A percentile compares a stretch with the other conserved stretches of the same genome.
phyloP scores from a whole-genome alignment of 2,329 filamentous ascomycete species.

The Truncatella angustata region DNA sequence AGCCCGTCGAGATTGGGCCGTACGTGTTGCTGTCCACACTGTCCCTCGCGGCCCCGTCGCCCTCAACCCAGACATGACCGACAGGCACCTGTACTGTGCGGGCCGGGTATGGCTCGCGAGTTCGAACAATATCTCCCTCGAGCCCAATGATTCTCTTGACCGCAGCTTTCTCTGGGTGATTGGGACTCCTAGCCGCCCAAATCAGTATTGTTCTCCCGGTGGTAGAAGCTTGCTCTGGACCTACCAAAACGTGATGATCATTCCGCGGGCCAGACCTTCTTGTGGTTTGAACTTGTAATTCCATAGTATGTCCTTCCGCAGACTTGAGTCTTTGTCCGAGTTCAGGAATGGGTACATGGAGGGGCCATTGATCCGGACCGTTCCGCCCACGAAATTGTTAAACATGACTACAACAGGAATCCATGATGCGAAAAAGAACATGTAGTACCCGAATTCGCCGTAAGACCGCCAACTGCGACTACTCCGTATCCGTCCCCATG shows the following conservation, averaged over 20 bases:
- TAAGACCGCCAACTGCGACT: conserved; percentile 13
- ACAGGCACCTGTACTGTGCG: conserved; percentile 64
- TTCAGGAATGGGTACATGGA: conserved; percentile 82
- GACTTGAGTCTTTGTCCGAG: conserved; percentile 57
- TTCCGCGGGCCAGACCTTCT: conserved; percentile 62
- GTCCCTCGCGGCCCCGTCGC: conserved; percentile 71
- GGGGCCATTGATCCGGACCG: conserved; percentile 55
- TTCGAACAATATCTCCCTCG: conserved; percentile 73
- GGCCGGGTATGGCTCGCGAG: conserved; percentile 58
- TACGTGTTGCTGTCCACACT: conserved; percentile 87
- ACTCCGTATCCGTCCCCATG: conserved; percentile 32
- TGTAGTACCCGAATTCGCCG: conserved; percentile 39
- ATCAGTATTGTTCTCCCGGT: conserved; percentile 3
- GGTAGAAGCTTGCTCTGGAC: not conserved
- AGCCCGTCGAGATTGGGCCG: conserved; percentile 73
- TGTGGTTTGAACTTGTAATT: conserved; percentile 59
- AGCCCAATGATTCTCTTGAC: conserved; percentile 84
- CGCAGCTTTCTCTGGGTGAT: conserved; percentile 64
- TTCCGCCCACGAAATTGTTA: conserved; percentile 58
- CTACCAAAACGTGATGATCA: conserved; percentile 71
- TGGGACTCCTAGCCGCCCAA: conserved; percentile 59
- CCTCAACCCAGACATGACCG: conserved; percentile 94
- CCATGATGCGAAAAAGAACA: conserved; percentile 58
- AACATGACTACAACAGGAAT: conserved; percentile 61
- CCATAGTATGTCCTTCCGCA: conserved; percentile 53